Base-by-base conservation (phyloP, 2,329 filamentous ascomycete species). In the Drechslera avenae region DNA sequence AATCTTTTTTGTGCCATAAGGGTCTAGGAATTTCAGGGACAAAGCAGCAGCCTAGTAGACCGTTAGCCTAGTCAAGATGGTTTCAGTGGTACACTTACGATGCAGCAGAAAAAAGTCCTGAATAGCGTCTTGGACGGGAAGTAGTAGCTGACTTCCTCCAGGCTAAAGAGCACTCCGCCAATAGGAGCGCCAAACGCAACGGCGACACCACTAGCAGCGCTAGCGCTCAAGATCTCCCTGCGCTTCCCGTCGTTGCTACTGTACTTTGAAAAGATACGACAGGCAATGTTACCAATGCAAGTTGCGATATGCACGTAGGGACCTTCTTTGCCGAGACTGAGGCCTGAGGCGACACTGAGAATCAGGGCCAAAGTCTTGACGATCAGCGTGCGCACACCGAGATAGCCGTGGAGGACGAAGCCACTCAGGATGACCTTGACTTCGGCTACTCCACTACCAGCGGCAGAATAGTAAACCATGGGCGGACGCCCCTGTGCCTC, bases 261-360 rank as follows among this genome's bases (percentile, higher is more conserved):
- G 73, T 97, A 99, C 71, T 99, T 99, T 54, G 84, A 78, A 64
- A 97, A 97, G n/a, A 97, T 73, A 67, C 94, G 90, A 67, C 93
- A 97, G 26, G 88, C 86, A 69, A 99, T 96, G 65, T 99, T 99
- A 51, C 94, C 94, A 17, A 97, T 87, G 62, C 93, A 96, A 1
- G 93, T 90, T 0, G 92, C 91, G 66, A 97, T 96, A 72, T 99
- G 94, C n/a, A 99, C 94, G 66, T 93, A 97, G 0, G 94, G 94
- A 0, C 93, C 86, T 74, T 97, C 94, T 72, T 99, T 99, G 21
- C 94, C 94, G 34, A 99, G 79, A 69, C 91, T 96, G 53, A 99
- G 81, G 3, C 94, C 94, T 2, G 94, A 97, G 1, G 91, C 88
- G 32, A 97, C 91, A 70, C 90, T 95, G 49, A 97, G 80, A 51